Evolutionary conservation across 2,329 filamentous ascomycete species (phyloP).

Genomic region (Paracorniculantispora psalliotae): DNA sequence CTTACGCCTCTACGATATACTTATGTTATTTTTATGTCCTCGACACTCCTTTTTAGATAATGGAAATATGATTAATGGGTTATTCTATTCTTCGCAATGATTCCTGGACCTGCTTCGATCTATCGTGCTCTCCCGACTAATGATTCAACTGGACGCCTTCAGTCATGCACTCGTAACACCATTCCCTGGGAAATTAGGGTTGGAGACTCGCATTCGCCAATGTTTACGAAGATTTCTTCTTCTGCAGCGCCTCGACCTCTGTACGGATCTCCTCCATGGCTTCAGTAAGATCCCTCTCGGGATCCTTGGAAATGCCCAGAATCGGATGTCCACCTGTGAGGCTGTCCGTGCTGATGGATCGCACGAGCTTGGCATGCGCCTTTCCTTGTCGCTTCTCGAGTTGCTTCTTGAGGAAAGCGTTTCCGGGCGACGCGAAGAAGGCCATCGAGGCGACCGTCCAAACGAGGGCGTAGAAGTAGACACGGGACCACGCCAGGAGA

Average conservation of each 20-base stretch:
- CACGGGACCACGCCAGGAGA: conserved; percentile 71
- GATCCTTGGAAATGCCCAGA: conserved; percentile 75
- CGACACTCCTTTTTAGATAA: conserved; percentile 4
- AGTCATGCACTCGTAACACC: not conserved
- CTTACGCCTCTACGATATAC: conserved; percentile 4
- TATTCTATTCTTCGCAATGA: not conserved
- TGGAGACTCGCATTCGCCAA: not conserved
- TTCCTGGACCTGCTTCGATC: not conserved
- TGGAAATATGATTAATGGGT: conserved; percentile 3
- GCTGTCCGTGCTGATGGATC: conserved; percentile 54
- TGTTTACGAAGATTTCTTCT: conserved; percentile 6
- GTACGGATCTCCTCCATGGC: conserved; percentile 68
- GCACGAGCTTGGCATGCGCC: conserved; percentile 41
- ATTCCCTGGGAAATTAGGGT: not conserved
- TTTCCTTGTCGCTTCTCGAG: conserved; percentile 54
- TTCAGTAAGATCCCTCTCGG: conserved; percentile 69
- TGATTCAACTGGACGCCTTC: not conserved
- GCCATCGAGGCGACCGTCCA: conserved; percentile 59
- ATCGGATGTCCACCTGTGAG: conserved; percentile 55
- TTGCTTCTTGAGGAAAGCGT: conserved; percentile 50
- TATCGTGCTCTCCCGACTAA: not conserved
- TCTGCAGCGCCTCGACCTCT: conserved; percentile 56
- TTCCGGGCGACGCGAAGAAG: conserved; percentile 78
- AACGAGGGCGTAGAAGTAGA: conserved; percentile 82
- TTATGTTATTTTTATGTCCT: not conserved